Base-by-base conservation (phyloP, 2,329 filamentous ascomycete species). In the Lasiodiplodia sp. region DNA sequence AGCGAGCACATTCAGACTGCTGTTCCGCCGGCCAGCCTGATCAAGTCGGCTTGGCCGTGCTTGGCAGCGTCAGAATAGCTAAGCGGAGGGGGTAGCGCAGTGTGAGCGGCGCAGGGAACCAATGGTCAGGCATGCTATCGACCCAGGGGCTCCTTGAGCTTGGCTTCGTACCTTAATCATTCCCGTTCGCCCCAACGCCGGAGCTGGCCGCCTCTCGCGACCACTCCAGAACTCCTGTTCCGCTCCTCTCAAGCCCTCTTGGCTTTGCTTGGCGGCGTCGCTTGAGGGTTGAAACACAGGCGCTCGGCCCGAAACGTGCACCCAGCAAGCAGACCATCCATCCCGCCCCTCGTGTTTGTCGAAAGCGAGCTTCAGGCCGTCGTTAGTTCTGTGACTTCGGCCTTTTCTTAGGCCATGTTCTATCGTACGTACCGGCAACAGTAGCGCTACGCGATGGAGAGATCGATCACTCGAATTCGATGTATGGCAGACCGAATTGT, bases 41-140 rank as follows among this genome's bases (percentile, higher is more conserved):
- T 64, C 60, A 64, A 64, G 60, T 52, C 47, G 38, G 38, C 60
- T 64, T 64, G 60, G 60, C 60, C 47, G 47, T 28, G 44, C 60
- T 64, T 64, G 60, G 60, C 60, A 52, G 47, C 47, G n/a, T 64
- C 60, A 64, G 60, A 51, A 10, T 11, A 16, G 37, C 28, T 28
- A 64, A 52, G 60, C 60, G 28, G 60, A 25, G 47, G 28, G 23
- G 14, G 60, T 11, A 6, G 16, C 7, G 47, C 38, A 31, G 16
- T 25, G 28, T 18, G 58, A 63, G 40, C 23, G 23, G 47, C 60
- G 31, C 44, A 52, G 60, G 60, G 47, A n/a, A 12, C 47, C 60
- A 64, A 40, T 64, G 18, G 44, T 63, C 44, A 51, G 58, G 58
- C 58, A 10, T 23, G 25, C 44, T 34, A 34, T 38, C 60, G 51